Base-by-base conservation (phyloP, 768 basidiomycete genomes). In the Mrakia gelida region DNA sequence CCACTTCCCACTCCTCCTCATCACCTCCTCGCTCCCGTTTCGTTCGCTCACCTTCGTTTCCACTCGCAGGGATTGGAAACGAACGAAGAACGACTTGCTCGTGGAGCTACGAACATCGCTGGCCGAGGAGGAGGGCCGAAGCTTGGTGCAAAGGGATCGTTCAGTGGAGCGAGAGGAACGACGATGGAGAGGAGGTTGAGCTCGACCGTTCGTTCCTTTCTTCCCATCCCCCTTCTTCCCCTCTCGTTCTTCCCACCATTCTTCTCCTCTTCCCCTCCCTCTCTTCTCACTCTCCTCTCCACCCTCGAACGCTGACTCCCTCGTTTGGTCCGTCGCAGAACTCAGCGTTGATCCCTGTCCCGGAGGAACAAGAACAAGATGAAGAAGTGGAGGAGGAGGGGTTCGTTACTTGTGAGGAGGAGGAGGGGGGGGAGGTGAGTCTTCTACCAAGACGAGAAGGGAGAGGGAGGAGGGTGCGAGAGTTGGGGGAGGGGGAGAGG, bases 281-380 rank as follows among this genome's bases (percentile, higher is more conserved):
- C 15, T 18, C 63, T 30, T 15, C 3, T 28, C n/a, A n/a, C 67
- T 38, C 11, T 70, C 28, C 7, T 18, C n/a, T n/a, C n/a, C n/a
- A n/a, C n/a, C n/a, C 28, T 67, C 16, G 30, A 6, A 52, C 4
- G 1, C 49, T 21, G 49, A 52, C 49, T 45, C 13, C 0, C 63
- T 28, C 59, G 23, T 16, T n/a, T n/a, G 16, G 30, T 2, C 21
- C 3, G 38, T 38, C n/a, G n/a, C n/a, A 70, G 38, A 70, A 41
- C 67, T 70, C 67, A 18, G 67, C 67, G 38, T n/a, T 70, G 67
- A 70, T 70, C 41, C 67, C 67, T 11, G 67, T 70, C 16, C 67
- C 67, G 26, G 67, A 70, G 67, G 67, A 70, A 30, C 32, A n/a
- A 45, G 34, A n/a, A 18, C 15, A 41, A 6, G 67, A 45, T 2